Base-by-base conservation (phyloP, 2,329 filamentous ascomycete genomes). In the Cladophialophora chaetospira region DNA sequence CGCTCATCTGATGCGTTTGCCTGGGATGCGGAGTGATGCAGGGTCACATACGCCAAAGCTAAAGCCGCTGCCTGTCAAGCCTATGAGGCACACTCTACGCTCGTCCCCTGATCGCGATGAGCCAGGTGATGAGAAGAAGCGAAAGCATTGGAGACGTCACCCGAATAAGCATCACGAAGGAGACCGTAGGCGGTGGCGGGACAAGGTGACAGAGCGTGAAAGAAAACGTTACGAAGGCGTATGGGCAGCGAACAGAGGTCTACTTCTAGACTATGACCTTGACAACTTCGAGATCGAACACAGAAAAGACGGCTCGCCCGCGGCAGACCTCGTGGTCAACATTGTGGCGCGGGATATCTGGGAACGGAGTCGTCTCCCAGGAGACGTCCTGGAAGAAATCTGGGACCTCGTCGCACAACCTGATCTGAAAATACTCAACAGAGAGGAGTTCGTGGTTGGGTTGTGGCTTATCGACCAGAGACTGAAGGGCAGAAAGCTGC, bases 401-500 rank as follows among this genome's bases (percentile, higher is more conserved):
- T 79, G 76, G 76, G 67, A 77, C 53, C 69, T 79, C 2, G 77
- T 79, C 15, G 58, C 59, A 9, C 48, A 54, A 28, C 50, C 58
- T 10, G 60, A 59, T n/a, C 70, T 73, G 58, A 66, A 68, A 11
- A 67, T 75, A 46, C 61, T 78, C 25, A 70, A 68, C 15, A 67
- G 71, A 53, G 75, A 78, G 47, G 76, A 79, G 65, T 79, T 79
- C 53, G 74, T 79, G 46, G 76, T 79, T 36, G 77, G 77, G 21
- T 72, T 78, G 68, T 79, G 77, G 77, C 65, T 79, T 54, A 77
- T 79, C 52, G 77, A 79, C 64, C 75, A 79, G 65, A 69, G 71
- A 57, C 60, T 79, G 42, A 76, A 74, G 60, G 77, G 77, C 4
- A 72, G 73, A 42, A 79, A 79, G 60, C 66, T 79, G 35, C 77